Evolutionary conservation across 192 early-diverging fungal species (phyloP).

Genomic region (Piromyces sp.): DNA sequence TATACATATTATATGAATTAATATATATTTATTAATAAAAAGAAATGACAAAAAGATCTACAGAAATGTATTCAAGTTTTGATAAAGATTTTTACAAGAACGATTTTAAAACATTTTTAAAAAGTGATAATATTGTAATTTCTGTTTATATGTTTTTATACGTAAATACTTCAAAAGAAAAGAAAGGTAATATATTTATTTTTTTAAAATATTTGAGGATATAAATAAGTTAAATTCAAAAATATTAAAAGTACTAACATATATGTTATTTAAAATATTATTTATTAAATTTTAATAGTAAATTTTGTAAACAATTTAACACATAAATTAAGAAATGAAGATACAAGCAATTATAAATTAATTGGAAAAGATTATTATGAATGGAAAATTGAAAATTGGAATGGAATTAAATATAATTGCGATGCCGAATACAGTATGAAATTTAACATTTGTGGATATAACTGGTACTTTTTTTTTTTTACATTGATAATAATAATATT

Average conservation of each 20-base stretch:
- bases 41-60: background rate
- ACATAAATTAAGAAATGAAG: too few relatives aligned
- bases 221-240: background rate
- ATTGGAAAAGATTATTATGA: background rate
- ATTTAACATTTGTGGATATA: background rate
- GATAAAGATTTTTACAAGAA: background rate
- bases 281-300: too few relatives aligned
- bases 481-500: too few relatives aligned
- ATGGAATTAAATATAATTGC: background rate
- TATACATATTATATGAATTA: too few relatives aligned
- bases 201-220: too few relatives aligned
- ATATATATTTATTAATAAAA: too few relatives aligned
- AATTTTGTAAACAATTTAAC: too few relatives aligned
- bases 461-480: background rate
- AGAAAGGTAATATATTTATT: background rate
- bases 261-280: too few relatives aligned
- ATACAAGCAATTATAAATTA: background rate
- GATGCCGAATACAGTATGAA: background rate
- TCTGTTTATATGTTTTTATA: background rate
- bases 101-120: background rate
- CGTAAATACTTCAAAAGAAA: background rate
- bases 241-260: background rate
- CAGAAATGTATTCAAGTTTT: background rate
- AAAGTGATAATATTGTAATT: background rate
- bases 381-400: background rate